These are phyloP conservation scores for Apiospora saccharicola DNA, from an alignment of 2,329 filamentous ascomycete species.

Conservation along the genomic window DNA sequence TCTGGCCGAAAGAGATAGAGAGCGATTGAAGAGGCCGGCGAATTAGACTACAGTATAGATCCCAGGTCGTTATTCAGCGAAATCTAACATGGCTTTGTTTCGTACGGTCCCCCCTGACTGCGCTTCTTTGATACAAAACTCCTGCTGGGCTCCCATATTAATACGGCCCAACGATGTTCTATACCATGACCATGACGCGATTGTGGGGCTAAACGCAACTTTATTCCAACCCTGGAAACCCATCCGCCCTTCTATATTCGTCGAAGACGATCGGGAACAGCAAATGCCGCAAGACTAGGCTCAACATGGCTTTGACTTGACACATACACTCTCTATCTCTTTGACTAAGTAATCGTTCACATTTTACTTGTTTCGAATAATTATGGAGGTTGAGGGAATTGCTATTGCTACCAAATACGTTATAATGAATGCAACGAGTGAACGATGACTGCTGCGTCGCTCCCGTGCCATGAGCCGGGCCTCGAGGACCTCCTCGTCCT, in stretches of 20 bases:
- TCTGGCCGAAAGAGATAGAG: conserved; percentile 74
- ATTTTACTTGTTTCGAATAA: not conserved
- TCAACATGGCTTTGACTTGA: not conserved
- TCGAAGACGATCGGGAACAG: not conserved
- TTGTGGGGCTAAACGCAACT: not conserved
- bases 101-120: not conserved
- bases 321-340: too few relatives aligned
- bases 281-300: not conserved
- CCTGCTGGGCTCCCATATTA: not conserved
- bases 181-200: not conserved
- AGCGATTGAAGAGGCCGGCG: not conserved
- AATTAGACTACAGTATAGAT: not conserved
- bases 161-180: not conserved
- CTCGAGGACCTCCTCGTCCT: conserved; percentile 67
- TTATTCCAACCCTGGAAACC: not conserved
- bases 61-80: not conserved
- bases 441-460: conserved; percentile 32
- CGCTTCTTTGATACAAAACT: not conserved
- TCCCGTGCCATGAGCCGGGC: conserved; percentile 68
- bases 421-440: not conserved
- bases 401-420: not conserved
- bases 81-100: not conserved
- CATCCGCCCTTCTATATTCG: not conserved
- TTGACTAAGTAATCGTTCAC: not conserved
- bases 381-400: not conserved